Conservation (phyloP, 441 rosid species). For the Gossypium davidsonii region DNA sequence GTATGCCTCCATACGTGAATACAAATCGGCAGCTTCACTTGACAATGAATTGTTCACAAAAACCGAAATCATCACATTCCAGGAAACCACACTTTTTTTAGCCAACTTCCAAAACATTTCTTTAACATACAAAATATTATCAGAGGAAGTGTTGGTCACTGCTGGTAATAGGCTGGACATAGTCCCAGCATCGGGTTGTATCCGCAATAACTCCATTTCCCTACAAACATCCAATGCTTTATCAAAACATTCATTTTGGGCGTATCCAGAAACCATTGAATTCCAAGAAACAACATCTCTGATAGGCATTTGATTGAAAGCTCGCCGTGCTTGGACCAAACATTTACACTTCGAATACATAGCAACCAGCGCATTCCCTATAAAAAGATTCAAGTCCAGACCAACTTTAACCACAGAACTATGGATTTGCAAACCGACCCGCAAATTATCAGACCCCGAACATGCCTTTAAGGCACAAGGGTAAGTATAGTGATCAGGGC, state of each 20-base stretch:
- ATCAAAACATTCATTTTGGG: constrained; percentile 46
- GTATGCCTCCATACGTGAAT: constrained; percentile 30
- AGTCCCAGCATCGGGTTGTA: constrained; percentile 44
- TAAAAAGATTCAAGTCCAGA: constrained; percentile 36
- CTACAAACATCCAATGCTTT: constrained; percentile 44
- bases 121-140: constrained; percentile 38
- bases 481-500: constrained; percentile 49
- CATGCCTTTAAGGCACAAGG: constrained; percentile 54
- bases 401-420: constrained; percentile 42
- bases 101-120: constrained; percentile 38
- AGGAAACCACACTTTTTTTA: constrained; percentile 40
- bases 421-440: constrained; percentile 42
- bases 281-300: constrained; percentile 63
- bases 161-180: constrained; percentile 59
- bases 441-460: constrained; percentile 35
- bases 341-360: constrained; percentile 54
- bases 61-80: constrained; percentile 57
- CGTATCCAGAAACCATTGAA: constrained; percentile 50
- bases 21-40: constrained; percentile 44
- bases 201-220: constrained; percentile 36
- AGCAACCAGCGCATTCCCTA: constrained; percentile 45
- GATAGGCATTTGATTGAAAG: constrained; percentile 42
- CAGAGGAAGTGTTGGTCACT: constrained; percentile 35
- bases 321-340: constrained; percentile 38
- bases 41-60: constrained; percentile 42